phyloP scores from a whole-genome alignment of 2,329 filamentous ascomycete genomes.

The Exutisphaerella laricina region DNA sequence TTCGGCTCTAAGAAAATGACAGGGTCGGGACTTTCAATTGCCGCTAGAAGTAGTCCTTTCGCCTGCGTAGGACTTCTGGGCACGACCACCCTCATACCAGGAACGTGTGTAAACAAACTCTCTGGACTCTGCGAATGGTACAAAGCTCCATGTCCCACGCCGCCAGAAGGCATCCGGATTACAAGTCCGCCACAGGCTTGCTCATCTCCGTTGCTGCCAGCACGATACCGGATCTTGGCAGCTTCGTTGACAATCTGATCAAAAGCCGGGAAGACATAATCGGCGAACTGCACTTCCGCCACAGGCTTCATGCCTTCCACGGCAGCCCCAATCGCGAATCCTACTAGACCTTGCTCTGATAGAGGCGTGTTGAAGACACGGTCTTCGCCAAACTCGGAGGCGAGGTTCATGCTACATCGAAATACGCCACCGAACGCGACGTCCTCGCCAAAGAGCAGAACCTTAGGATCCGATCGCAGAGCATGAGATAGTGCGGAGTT shows the following conservation, averaged over 20 bases:
- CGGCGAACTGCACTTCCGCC: constrained; percentile 92
- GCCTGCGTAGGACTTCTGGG: constrained; percentile 81
- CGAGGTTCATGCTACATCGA: constrained; percentile 75
- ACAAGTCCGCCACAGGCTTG: constrained; percentile 66
- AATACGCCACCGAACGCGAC: constrained; percentile 97
- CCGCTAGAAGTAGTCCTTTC: constrained; percentile 74
- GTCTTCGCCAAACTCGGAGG: constrained; percentile 78
- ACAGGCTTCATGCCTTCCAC: constrained; percentile 89
- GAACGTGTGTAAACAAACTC: constrained; percentile 79
- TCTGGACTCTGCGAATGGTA: constrained; percentile 91
- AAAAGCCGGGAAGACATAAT: constrained; percentile 89
- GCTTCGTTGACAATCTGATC: constrained; percentile 94
- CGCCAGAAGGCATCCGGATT: constrained; percentile 83
- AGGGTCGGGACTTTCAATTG: constrained; percentile 75
- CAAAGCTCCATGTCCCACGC: constrained; percentile 80
- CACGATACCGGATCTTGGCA: constrained; percentile 77
- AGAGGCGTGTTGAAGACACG: constrained; percentile 95
- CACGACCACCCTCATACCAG: constrained; percentile 78
- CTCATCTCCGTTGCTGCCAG: constrained; percentile 45
- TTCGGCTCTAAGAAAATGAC: constrained; percentile 94
- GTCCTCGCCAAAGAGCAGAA: constrained; percentile 92
- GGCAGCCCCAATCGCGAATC: constrained; percentile 85
- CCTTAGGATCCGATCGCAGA: constrained; percentile 74
- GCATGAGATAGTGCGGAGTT: constrained; percentile 83
- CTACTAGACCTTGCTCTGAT: constrained; percentile 88